Percentiles rank a stretch among this genome's conserved stretches.
phyloP scores from a whole-genome alignment of 441 rosid species.

The Euphorbia neoarborescens region DNA sequence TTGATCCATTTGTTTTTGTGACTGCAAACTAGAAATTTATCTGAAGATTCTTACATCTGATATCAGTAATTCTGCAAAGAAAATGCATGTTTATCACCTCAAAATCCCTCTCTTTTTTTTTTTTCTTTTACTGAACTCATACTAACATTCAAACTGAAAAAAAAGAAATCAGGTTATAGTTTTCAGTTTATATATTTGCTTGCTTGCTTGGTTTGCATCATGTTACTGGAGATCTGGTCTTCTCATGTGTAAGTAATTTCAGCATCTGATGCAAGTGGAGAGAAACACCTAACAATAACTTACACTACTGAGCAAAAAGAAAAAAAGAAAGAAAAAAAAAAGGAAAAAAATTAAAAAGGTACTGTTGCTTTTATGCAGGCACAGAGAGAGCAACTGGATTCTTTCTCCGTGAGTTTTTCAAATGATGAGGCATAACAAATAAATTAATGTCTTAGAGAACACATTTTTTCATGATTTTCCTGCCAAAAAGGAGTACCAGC shows the following conservation, averaged over 20 bases:
- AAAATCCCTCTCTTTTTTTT: neutral
- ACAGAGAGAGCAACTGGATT: neutral
- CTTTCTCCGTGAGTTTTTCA: neutral
- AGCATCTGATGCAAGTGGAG: constrained; percentile 2
- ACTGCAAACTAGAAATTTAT: constrained; percentile 23
- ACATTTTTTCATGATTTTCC: neutral
- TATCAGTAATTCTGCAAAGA: constrained; percentile 7
- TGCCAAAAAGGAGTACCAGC: neutral
- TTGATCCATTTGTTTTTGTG: constrained; percentile 16
- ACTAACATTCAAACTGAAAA: constrained; percentile 8
- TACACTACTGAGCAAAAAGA: neutral
- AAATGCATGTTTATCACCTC: neutral
- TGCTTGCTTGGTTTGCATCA: neutral
- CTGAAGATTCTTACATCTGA: constrained; percentile 19
- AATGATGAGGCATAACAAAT: neutral
- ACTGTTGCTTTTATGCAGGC: neutral
- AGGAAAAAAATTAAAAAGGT: no score
- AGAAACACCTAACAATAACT: neutral
- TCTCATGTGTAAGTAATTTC: neutral
- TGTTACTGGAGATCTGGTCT: neutral
- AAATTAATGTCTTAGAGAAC: neutral
- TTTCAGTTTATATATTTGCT: neutral
- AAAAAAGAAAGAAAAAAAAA: no score
- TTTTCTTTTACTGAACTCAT: neutral
- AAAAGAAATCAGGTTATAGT: neutral